Evolutionary conservation across 257 asterid species (phyloP).

Genomic region (Forsythia suspensa): DNA sequence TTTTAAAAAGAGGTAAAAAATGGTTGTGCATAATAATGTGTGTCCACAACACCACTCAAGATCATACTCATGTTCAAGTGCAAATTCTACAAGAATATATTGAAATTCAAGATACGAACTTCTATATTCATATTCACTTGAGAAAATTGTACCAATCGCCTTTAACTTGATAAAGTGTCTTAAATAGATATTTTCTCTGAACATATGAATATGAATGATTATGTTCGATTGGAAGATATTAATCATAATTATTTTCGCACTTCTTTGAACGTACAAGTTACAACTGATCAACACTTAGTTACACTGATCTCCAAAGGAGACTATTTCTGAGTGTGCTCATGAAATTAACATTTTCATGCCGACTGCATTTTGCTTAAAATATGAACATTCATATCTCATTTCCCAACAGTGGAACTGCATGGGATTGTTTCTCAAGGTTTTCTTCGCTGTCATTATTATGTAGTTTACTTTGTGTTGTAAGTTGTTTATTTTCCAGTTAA

Average conservation of each 20-base stretch:
- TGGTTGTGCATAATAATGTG: not conserved
- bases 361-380: not conserved
- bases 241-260: not conserved
- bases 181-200: not conserved
- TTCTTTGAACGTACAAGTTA: not conserved
- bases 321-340: not conserved
- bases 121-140: not conserved
- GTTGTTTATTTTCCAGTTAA: not conserved
- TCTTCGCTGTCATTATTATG: not conserved
- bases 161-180: not conserved
- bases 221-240: not conserved
- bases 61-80: not conserved
- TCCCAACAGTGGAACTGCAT: not conserved
- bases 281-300: not conserved
- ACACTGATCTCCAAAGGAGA: not conserved
- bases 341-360: not conserved
- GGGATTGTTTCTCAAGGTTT: not conserved
- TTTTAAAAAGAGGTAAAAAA: not conserved
- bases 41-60: not conserved
- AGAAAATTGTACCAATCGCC: not conserved
- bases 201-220: not conserved
- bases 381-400: not conserved
- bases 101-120: not conserved
- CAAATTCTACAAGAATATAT: not conserved
- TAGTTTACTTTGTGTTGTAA: constrained; percentile 4